A percentile compares a stretch with the other conserved stretches of the same genome.
phyloP scores from a whole-genome alignment of 2,329 filamentous ascomycete genomes.

The Rasamsonia emersonii region DNA sequence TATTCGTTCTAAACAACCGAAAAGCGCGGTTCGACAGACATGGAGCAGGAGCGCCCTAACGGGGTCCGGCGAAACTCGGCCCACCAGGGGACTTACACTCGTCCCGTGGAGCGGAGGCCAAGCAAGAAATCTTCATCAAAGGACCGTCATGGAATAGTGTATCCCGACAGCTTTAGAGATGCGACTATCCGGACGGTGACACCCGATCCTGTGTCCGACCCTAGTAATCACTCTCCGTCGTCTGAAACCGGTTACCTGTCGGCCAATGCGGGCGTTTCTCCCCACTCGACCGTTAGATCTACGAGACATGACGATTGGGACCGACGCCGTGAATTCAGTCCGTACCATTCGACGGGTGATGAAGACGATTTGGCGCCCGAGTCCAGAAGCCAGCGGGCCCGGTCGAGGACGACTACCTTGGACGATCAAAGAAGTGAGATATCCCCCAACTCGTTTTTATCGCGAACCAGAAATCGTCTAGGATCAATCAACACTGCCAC shows the following conservation, averaged over 20 bases:
- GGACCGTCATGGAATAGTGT: conserved; percentile 38
- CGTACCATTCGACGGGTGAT: conserved; percentile 22
- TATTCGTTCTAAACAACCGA: too few relatives aligned
- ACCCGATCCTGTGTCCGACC: conserved; percentile 32
- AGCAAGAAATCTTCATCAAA: conserved; percentile 41
- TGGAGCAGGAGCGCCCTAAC: conserved; percentile 35
- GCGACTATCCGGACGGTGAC: conserved; percentile 39
- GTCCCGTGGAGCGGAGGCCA: conserved; percentile 34
- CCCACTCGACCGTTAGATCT: conserved; percentile 26
- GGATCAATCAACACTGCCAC: conserved; percentile 32
- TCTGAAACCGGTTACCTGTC: conserved; percentile 29
- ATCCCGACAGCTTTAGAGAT: conserved; percentile 38
- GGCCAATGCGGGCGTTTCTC: conserved; percentile 25
- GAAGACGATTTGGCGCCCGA: conserved; percentile 27
- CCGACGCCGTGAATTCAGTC: conserved; percentile 20
- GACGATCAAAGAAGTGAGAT: conserved; percentile 34
- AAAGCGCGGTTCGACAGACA: too few relatives aligned
- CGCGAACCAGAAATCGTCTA: conserved; percentile 27
- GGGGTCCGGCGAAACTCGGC: conserved; percentile 32
- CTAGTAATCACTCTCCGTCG: conserved; percentile 28
- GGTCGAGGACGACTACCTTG: conserved; percentile 33
- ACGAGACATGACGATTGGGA: conserved; percentile 24
- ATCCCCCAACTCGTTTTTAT: conserved; percentile 22
- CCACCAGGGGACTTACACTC: conserved; percentile 29
- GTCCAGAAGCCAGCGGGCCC: conserved; percentile 26